Evolutionary conservation across 352 stramenopile genomes (phyloP), one percentile per base, ranked within the genome.

Genomic region (Globisporangium echinulatum): DNA sequence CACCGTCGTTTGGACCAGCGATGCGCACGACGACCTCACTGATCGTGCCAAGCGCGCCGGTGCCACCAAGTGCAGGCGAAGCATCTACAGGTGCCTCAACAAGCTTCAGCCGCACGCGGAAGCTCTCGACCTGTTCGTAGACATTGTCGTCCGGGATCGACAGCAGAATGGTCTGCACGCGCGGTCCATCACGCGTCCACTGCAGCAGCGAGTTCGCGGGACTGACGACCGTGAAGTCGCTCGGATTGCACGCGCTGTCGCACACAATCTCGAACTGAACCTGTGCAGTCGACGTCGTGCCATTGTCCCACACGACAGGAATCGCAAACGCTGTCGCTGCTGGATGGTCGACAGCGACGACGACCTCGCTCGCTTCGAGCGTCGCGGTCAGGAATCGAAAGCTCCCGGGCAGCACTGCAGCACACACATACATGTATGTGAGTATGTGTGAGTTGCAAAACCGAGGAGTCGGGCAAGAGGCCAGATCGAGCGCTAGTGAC

Each of bases 271-370:
- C 52, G 50, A 86, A 91, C 14, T 59, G 49, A 1, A 85, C 67
- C 36, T 64, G 70, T 4, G 73, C 79, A 5, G 51, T 67, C 0
- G 72, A 73, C 0, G 75, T 89, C 14, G 81, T 86, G 3, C 77
- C 79, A 56, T 65, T 66, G 14, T 82, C 64, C 81, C 81, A 91
- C 6, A 83, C 15, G 2, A 91, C 81, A 8, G 79, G 75, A 25
- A 88, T 61, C n/a, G 58, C 69, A 37, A 85, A 61, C 5, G 57
- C 19, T 0, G 52, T 47, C 6, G 17, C 36, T 2, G 9, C 15
- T 19, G 47, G 4, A 33, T 62, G 9, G 9, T 49, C 52, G 17
- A 49, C 17, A 19, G 9, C 5, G 8, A 57, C 39, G 7, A 49
- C 62, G 11, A 58, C 71, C 53, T 91, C 79, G 33, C 58, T 63